Conservation (phyloP, 148 eudicot genomes). For the Heliosperma pusillum region DNA sequence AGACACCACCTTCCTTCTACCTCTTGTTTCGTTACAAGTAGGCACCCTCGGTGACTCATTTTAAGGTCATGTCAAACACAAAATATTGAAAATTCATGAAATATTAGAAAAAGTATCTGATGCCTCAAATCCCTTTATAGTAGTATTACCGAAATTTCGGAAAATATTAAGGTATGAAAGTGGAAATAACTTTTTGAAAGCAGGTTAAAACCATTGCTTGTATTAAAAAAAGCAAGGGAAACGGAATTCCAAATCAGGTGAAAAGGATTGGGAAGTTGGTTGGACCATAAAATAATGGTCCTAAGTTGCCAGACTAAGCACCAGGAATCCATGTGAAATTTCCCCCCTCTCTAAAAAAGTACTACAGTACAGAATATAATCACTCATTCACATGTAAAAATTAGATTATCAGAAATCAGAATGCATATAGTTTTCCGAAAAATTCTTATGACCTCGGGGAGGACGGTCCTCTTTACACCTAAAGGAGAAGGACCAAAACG, state of each 20-base stretch:
- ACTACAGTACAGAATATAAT: slow-evolving; percentile 12
- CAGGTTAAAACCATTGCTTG: neutral
- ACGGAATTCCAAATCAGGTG: neutral
- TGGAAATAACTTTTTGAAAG: neutral
- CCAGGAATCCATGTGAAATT: slow-evolving; percentile 52
- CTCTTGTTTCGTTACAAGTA: neutral
- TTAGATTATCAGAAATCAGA: neutral
- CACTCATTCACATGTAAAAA: slow-evolving; percentile 24
- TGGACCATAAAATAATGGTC: slow-evolving; percentile 39
- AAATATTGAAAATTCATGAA: neutral
- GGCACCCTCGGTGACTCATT: neutral
- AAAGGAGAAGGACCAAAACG: no score
- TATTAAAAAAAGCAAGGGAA: slow-evolving; percentile 33
- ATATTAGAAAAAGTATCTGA: no score
- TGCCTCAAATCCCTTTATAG: neutral
- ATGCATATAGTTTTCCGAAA: no score
- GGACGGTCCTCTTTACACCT: no score
- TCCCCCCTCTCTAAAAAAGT: slow-evolving; percentile 12
- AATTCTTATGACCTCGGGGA: no score
- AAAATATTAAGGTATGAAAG: neutral
- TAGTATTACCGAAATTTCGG: neutral
- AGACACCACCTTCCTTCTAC: neutral
- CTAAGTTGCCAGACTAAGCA: slow-evolving; percentile 45
- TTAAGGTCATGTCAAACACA: neutral
- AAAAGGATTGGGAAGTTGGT: neutral